phyloP scores from a whole-genome alignment of 441 rosid genomes.

The Brassica balearica region DNA sequence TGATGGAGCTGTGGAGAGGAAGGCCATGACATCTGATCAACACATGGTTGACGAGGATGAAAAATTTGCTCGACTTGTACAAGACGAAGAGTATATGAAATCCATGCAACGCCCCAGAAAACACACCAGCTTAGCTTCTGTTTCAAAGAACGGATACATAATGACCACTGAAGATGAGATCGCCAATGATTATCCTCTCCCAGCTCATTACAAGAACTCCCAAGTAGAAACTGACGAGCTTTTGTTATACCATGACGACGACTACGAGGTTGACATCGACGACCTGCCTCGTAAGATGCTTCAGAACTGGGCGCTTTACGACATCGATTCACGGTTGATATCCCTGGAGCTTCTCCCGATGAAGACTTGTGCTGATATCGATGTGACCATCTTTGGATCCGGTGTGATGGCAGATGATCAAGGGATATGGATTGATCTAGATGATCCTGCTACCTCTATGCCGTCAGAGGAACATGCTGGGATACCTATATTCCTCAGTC shows the following conservation, averaged over 20 bases:
- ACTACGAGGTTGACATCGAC: slow-evolving; percentile 46
- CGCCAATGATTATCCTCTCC: slow-evolving; percentile 85
- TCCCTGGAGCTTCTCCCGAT: slow-evolving; percentile 94
- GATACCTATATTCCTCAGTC: slow-evolving; percentile 67
- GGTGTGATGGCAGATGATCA: slow-evolving; percentile 74
- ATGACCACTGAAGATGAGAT: slow-evolving; percentile 88
- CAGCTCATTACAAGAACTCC: slow-evolving; percentile 67
- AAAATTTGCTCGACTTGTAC: slow-evolving; percentile 65
- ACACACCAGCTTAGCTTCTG: slow-evolving; percentile 47
- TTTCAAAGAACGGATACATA: slow-evolving; percentile 53
- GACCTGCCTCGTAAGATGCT: slow-evolving; percentile 73
- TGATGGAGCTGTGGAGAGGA: slow-evolving; percentile 42
- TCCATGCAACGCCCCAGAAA: slow-evolving; percentile 55
- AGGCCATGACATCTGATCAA: slow-evolving; percentile 31
- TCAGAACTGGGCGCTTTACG: slow-evolving; percentile 86
- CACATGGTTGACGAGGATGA: slow-evolving; percentile 54
- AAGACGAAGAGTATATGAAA: slow-evolving; percentile 74
- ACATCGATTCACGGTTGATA: slow-evolving; percentile 71
- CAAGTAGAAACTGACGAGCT: slow-evolving; percentile 75
- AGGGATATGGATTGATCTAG: slow-evolving; percentile 64
- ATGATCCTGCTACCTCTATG: slow-evolving; percentile 45
- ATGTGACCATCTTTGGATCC: slow-evolving; percentile 83
- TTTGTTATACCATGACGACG: slow-evolving; percentile 49
- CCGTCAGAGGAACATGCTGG: slow-evolving; percentile 46
- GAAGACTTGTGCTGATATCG: slow-evolving; percentile 81